Evolutionary conservation across 78 protist genomes (phyloP).

Genomic region (Dictyostelium citrinum): DNA sequence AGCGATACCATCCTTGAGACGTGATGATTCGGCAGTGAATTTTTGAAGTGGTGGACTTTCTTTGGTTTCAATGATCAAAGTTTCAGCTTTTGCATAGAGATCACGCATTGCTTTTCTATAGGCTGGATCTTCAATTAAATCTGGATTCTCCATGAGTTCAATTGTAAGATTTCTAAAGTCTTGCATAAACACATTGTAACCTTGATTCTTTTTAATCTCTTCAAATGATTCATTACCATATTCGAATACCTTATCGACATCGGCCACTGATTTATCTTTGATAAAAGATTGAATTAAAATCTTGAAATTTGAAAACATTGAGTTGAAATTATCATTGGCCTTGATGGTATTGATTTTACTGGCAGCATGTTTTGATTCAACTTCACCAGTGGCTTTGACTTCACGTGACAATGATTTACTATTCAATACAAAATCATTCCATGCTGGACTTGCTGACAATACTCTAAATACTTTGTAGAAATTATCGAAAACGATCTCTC

Average conservation of each 20-base stretch:
- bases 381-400: neutral
- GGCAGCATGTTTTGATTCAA: neutral
- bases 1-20: conserved; percentile 32
- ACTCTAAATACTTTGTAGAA: conserved; percentile 22
- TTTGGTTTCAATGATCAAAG: neutral
- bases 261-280: conserved; percentile 32
- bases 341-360: conserved; percentile 1
- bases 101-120: conserved; percentile 55
- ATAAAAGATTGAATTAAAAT: conserved; percentile 34
- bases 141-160: conserved; percentile 58
- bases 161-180: conserved; percentile 10
- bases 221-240: conserved; percentile 20
- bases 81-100: conserved; percentile 28
- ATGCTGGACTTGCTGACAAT: conserved; percentile 38
- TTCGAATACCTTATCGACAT: conserved; percentile 24
- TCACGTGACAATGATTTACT: neutral
- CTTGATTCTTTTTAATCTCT: conserved; percentile 21
- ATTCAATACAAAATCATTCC: conserved; percentile 28
- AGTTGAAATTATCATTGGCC: neutral
- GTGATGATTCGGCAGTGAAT: conserved; percentile 17
- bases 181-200: neutral
- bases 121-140: conserved; percentile 51
- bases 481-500: conserved; percentile 61
- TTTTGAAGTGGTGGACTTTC: conserved; percentile 49
- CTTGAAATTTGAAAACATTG: neutral